phyloP scores from a whole-genome alignment of 306 rosid genomes.

The Fragaria ananassa region DNA sequence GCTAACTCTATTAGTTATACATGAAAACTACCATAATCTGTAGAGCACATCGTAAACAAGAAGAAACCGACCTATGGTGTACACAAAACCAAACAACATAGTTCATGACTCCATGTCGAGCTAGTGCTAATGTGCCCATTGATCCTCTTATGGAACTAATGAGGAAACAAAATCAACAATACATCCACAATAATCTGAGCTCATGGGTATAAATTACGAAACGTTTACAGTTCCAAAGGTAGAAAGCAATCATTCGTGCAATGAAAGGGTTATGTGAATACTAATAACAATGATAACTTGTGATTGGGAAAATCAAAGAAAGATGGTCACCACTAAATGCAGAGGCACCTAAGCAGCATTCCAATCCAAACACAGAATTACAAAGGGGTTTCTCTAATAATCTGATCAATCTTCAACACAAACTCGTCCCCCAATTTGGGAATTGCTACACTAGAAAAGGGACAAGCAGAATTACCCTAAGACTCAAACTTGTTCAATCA shows the following conservation, averaged over 20 bases:
- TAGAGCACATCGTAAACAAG: neutral
- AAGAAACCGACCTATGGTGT: neutral
- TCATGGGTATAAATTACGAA: neutral
- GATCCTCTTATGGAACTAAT: neutral
- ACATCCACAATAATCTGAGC: neutral
- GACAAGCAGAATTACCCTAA: neutral
- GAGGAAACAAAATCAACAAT: neutral
- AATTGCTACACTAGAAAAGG: neutral
- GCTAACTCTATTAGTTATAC: neutral
- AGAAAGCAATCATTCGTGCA: neutral
- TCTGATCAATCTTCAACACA: neutral
- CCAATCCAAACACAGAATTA: neutral
- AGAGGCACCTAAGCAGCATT: neutral
- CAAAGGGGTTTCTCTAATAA: neutral
- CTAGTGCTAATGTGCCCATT: neutral
- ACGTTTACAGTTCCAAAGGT: neutral
- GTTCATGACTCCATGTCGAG: neutral
- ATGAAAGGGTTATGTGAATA: neutral
- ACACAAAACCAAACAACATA: neutral
- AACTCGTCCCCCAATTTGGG: neutral
- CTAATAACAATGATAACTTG: neutral
- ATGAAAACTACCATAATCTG: neutral
- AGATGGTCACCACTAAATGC: neutral
- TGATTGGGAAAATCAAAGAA: neutral
- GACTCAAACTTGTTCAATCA: neutral